These are phyloP conservation scores for Cokeromyces recurvatus DNA, from an alignment of 371 early-diverging fungal genomes.

Conservation along the genomic window DNA sequence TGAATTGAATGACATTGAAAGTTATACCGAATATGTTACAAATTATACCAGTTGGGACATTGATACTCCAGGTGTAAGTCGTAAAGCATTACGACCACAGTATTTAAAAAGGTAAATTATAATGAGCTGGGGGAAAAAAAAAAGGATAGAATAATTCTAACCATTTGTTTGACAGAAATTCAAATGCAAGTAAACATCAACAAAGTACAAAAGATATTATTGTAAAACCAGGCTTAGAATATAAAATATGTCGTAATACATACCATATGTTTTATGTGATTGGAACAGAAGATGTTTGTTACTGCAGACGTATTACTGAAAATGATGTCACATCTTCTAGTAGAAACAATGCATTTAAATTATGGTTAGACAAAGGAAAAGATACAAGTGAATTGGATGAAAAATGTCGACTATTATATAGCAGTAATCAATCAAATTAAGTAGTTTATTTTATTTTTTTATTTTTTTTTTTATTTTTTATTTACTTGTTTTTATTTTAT, in stretches of 20 bases:
- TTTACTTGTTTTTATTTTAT: no score
- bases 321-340: no score
- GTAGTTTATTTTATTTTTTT: no score
- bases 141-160: no score
- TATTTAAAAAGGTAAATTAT: slow-evolving; percentile 55
- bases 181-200: neutral
- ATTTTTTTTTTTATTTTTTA: no score
- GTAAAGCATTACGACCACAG: slow-evolving; percentile 28
- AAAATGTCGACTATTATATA: no score
- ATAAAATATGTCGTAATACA: slow-evolving; percentile 41
- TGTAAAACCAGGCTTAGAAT: slow-evolving; percentile 37
- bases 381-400: no score
- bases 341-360: slow-evolving; percentile 3
- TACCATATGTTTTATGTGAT: slow-evolving; percentile 50
- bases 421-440: no score
- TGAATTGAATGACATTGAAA: slow-evolving; percentile 45
- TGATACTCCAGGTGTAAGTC: slow-evolving; percentile 59
- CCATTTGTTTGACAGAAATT: no score
- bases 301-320: neutral
- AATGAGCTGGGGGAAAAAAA: no score
- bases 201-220: slow-evolving; percentile 13
- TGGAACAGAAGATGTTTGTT: slow-evolving; percentile 37
- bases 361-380: slow-evolving; percentile 11
- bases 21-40: slow-evolving; percentile 84
- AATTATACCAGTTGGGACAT: slow-evolving; percentile 64